Base-by-base conservation (phyloP, 1,284 basidiomycete genomes). In the Papiliotrema laurentii region DNA sequence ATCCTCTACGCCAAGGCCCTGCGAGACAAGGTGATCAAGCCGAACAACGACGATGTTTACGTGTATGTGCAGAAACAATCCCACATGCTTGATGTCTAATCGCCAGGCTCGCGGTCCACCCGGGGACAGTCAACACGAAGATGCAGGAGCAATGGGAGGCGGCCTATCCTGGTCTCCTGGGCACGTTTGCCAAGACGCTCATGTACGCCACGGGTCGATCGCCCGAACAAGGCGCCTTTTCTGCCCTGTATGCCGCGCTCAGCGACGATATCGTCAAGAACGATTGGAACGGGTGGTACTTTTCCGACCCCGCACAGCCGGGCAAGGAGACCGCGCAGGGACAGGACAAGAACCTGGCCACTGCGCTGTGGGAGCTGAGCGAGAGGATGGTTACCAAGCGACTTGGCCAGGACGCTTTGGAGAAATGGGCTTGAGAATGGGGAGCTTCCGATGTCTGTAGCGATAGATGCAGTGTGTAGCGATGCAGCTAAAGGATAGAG, bases 341-440 rank as follows among this genome's bases (percentile, higher is more conserved):
- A 14, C 49, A 64, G 31, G 72, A 78, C 50, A 55, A 53, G 39
- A 63, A 69, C 47, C 64, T 77, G 13, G 73, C 66, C 5, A 68
- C 62, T 43, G 74, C 73, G n/a, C 54, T 77, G 35, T 77, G 76
- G 72, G 67, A 96, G 91, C 72, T 97, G 89, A 6, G 92, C 91
- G 55, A 96, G 78, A 3, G 92, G 93, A 76, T 97, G 93, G 66
- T 90, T 85, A 54, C 94, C 76, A 73, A 94, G 89, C 70, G 93
- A 87, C 68, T 96, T 87, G 11, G 90, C 88, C 44, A 96, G 78
- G 36, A 97, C 89, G 74, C 69, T 27, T 52, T 78, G 43, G 52
- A 64, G 27, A 41, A 54, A n/a, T 72, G 69, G 71, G 42, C 28
- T 9, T 48, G 40, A 39, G 37, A 5, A 2, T 28, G 10, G 21